These are phyloP conservation scores for Metarhizium robertsii DNA, from an alignment of 2,329 filamentous ascomycete species.

Conservation along the genomic window DNA sequence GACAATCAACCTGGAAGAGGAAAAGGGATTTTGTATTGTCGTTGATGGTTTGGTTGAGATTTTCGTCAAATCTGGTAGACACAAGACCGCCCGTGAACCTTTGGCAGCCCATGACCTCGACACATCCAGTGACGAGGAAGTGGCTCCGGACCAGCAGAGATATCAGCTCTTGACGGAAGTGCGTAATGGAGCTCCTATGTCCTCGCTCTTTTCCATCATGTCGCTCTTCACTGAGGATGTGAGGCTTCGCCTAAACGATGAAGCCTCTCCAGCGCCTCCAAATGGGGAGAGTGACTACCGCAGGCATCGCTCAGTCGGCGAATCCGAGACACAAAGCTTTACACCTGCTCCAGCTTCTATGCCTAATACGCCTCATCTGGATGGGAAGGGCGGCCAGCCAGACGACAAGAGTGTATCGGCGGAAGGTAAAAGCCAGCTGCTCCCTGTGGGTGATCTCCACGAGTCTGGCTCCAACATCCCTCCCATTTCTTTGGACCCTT, in stretches of 20 bases:
- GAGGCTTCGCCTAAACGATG: slow-evolving; percentile 64
- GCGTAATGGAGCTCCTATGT: slow-evolving; percentile 97
- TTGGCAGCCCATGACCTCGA: slow-evolving; percentile 24
- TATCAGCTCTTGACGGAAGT: slow-evolving; percentile 96
- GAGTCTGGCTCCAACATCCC: slow-evolving; percentile 48
- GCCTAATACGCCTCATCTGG: slow-evolving; percentile 30
- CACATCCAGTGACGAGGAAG: slow-evolving; percentile 59
- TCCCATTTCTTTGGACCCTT: slow-evolving; percentile 60
- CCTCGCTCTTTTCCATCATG: slow-evolving; percentile 93
- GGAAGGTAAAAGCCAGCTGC: slow-evolving; percentile 9
- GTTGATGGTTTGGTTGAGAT: slow-evolving; percentile 96
- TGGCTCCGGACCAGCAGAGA: slow-evolving; percentile 60
- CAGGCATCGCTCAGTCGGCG: slow-evolving; percentile 18
- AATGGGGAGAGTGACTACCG: slow-evolving; percentile 16
- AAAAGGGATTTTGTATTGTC: slow-evolving; percentile 95
- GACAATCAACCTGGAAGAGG: slow-evolving; percentile 89
- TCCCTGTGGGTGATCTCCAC: slow-evolving; percentile 5
- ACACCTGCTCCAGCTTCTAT: slow-evolving; percentile 17
- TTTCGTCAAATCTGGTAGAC: slow-evolving; percentile 78
- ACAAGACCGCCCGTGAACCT: slow-evolving; percentile 1
- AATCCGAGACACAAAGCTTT: slow-evolving; percentile 4
- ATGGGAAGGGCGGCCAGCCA: slow-evolving; percentile 13
- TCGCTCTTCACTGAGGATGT: slow-evolving; percentile 96
- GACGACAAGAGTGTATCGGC: slow-evolving; percentile 7
- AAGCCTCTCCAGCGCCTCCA: slow-evolving; percentile 24